Conservation (phyloP, 495 filamentous ascomycete species). For the Platismatia glauca region DNA sequence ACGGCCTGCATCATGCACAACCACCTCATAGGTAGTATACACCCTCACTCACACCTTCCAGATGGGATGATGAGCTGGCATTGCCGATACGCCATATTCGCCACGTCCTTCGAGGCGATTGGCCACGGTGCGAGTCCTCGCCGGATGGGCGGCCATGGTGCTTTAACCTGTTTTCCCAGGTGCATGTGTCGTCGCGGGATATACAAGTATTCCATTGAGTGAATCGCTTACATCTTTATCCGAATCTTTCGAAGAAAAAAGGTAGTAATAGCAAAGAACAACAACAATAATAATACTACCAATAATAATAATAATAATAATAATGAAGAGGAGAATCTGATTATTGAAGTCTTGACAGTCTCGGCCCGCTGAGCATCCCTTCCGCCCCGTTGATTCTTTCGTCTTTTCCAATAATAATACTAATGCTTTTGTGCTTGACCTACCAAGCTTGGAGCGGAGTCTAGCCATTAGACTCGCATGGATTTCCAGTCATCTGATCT, state of each 20-base stretch:
- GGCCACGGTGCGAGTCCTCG: not conserved
- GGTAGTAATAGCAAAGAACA: too few relatives aligned
- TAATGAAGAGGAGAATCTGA: too few relatives aligned
- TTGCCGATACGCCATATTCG: not conserved
- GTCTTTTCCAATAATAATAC: too few relatives aligned
- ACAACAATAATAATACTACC: too few relatives aligned
- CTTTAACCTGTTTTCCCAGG: too few relatives aligned
- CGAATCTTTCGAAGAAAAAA: too few relatives aligned
- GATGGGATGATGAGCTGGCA: slow-evolving; percentile 2
- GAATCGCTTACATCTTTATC: too few relatives aligned
- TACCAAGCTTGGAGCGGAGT: slow-evolving; percentile 3
- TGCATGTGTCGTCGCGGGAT: too few relatives aligned
- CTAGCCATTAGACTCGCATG: slow-evolving; percentile 15
- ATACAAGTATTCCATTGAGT: too few relatives aligned
- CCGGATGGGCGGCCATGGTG: too few relatives aligned
- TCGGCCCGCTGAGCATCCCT: slow-evolving; percentile 15
- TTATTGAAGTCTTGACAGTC: not conserved
- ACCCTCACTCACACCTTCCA: not conserved
- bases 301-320: too few relatives aligned
- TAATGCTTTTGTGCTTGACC: too few relatives aligned
- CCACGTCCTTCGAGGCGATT: not conserved
- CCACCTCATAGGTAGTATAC: not conserved
- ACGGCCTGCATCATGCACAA: not conserved
- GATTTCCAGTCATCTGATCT: slow-evolving; percentile 15
- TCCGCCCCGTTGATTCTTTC: slow-evolving; percentile 9